These are phyloP conservation scores for Puccinia coronata DNA, from an alignment of 1,284 basidiomycete species.

Conservation along the genomic window DNA sequence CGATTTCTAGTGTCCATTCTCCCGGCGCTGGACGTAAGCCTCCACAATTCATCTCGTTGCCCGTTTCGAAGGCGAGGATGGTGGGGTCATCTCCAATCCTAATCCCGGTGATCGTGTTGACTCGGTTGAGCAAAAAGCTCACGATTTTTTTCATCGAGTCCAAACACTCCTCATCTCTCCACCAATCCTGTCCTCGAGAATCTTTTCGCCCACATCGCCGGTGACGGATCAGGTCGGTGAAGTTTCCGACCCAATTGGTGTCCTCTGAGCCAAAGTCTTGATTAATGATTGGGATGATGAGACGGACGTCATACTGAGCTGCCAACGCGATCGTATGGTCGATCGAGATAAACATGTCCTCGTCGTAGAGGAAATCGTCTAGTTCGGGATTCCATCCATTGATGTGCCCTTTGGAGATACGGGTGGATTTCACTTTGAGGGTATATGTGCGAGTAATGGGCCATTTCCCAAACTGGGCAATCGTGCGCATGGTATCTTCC, in stretches of 20 bases:
- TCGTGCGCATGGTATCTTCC: conserved; percentile 49
- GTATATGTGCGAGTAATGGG: conserved; percentile 49
- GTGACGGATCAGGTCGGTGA: conserved; percentile 47
- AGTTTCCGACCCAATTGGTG: conserved; percentile 49
- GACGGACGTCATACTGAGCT: conserved; percentile 41
- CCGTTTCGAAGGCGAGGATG: conserved; percentile 56
- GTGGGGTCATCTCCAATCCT: conserved; percentile 57
- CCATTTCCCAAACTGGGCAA: conserved; percentile 46
- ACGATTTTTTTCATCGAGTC: conserved; percentile 50
- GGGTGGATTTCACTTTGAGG: conserved; percentile 43
- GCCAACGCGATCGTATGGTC: conserved; percentile 48
- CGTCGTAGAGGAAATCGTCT: conserved; percentile 48
- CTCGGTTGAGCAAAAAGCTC: conserved; percentile 49
- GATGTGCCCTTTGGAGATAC: conserved; percentile 42
- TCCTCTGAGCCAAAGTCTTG: conserved; percentile 50
- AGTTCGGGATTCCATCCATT: conserved; percentile 40
- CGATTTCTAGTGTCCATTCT: conserved; percentile 54
- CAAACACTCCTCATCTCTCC: conserved; percentile 46
- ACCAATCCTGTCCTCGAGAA: conserved; percentile 25
- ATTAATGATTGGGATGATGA: conserved; percentile 49
- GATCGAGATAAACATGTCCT: conserved; percentile 48
- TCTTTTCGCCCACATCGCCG: conserved; percentile 30
- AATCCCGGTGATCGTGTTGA: conserved; percentile 56
- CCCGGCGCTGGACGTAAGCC: conserved; percentile 55
- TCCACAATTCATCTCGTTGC: conserved; percentile 50